Evolutionary conservation across 1,284 basidiomycete species (phyloP), one percentile per base, ranked within the genome.

Genomic region (Lignosus rhinocerotis): DNA sequence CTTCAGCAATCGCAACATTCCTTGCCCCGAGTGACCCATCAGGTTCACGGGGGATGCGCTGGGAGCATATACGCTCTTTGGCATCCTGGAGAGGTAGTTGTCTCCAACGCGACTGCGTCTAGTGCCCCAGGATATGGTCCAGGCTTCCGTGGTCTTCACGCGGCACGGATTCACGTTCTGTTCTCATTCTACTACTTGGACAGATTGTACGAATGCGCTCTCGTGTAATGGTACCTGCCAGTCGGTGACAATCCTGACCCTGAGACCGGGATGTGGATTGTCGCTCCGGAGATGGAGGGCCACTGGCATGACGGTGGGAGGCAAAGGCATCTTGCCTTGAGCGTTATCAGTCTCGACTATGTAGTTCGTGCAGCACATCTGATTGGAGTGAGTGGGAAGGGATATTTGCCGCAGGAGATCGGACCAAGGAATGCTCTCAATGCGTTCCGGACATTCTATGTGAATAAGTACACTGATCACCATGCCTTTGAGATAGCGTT

Each of bases 21-120:
- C 65, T 65, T 53, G 69, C 71, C 12, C 71, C 68, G 2, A 70
- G 69, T 53, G 71, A 73, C 19, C 53, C 34, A 1, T 68, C 53
- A n/a, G 67, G 69, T 0, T 14, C 55, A 1, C 51, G 54, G 0
- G 67, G 71, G 3, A 69, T 73, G 70, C 60, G 58, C 10, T 58
- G 43, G 0, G 65, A 72, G 49, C 43, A n/a, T 10, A 68, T 72
- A 4, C 62, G 62, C 8, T 51, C 62, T 0, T 46, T 46, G 1
- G 51, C 55, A 0, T 51, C 39, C 1, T 72, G 69, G 70, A 41
- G 56, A 2, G 43, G 49, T 17, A 51, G 51, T 0, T 33, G 53
- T 0, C 1, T 52, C 0, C 59, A 61, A 0, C 46, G 32, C 14
- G 64, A 66, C 50, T 62, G 61, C 19, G 55, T 59, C 0, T 58